Evolutionary conservation across 768 basidiomycete genomes (phyloP), one percentile per base, ranked within the genome.

Genomic region (Amanita rubescens): DNA sequence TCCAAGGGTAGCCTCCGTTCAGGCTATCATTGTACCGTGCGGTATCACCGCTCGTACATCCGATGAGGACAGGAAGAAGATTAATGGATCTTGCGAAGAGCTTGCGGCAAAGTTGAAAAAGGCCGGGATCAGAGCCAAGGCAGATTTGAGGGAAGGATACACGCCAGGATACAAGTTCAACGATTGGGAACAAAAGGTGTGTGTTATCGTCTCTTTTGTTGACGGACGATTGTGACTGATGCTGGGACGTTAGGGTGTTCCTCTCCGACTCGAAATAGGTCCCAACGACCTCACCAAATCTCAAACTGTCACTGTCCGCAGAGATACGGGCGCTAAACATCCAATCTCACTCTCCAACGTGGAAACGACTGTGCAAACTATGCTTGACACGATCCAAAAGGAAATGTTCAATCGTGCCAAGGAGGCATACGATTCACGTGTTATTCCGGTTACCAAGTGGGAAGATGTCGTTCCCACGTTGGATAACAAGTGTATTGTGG

Each of bases 101-200:
- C 78, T 96, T 55, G 91, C 88, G 34, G 74, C 77, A 65, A 78
- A 72, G 20, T 72, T 99, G 57, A 79, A 82, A 67, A 82, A 82
- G 61, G 76, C 75, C 6, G 93, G 82, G 43, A 68, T 98, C 58
- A 77, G 89, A 57, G 90, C 90, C 32, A 91, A 86, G 69, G 91
- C 91, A 1, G 96, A 99, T 73, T 73, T 94, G 57, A 75, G 95
- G 55, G 96, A 98, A 3, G 93, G 90, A 7, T 96, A 98, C 69
- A 98, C 95, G 27, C 96, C 96, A 8, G 96, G 96, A 27, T 98
- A 87, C 75, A 99, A 99, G 73, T 99, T 96, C 76, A 96, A 97
- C 66, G 92, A 98, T 63, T 97, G 95, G 94, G 96, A 99, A 74
- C 87, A 97, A 71, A 91, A 95, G 82, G 92, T 89, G 56, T 44